Percentiles rank a stretch among this genome's conserved stretches.
Evolutionary conservation across 768 basidiomycete genomes (phyloP).

Genomic region (Pleurotus tuber-regium): DNA sequence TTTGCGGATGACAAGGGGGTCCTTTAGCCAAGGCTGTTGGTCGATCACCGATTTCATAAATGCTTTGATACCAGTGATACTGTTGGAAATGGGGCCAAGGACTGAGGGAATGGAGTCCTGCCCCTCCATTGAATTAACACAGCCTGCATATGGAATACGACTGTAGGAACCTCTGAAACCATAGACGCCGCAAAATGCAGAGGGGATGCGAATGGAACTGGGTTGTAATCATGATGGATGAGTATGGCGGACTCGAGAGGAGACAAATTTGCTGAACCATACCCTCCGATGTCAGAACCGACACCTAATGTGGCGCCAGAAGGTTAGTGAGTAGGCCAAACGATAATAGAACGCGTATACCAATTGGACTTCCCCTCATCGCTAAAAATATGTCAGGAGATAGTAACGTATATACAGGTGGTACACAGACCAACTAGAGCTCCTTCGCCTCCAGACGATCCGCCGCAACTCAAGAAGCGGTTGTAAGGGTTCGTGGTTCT

Average conservation of each 20-base stretch:
- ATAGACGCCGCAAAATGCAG: constrained; percentile 67
- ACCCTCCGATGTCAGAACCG: constrained; percentile 84
- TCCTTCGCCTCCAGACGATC: constrained; percentile 86
- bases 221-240: background rate
- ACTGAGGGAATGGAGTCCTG: constrained; percentile 72
- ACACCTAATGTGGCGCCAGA: constrained; percentile 60
- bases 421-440: constrained; percentile 58
- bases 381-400: constrained; percentile 22
- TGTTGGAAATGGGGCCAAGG: constrained; percentile 66
- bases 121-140: constrained; percentile 63
- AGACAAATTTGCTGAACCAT: background rate
- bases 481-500: constrained; percentile 77
- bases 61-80: constrained; percentile 55
- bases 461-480: constrained; percentile 67
- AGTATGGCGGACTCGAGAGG: background rate
- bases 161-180: constrained; percentile 67
- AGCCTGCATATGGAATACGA: constrained; percentile 69
- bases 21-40: constrained; percentile 61
- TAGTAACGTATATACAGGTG: background rate
- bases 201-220: constrained; percentile 74
- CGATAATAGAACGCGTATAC: constrained; percentile 22
- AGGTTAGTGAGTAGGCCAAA: too few relatives aligned
- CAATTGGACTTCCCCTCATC: constrained; percentile 42
- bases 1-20: constrained; percentile 57
- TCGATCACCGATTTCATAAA: constrained; percentile 67